Evolutionary conservation across 1,284 basidiomycete genomes (phyloP).

Genomic region (Moniliella sp.): DNA sequence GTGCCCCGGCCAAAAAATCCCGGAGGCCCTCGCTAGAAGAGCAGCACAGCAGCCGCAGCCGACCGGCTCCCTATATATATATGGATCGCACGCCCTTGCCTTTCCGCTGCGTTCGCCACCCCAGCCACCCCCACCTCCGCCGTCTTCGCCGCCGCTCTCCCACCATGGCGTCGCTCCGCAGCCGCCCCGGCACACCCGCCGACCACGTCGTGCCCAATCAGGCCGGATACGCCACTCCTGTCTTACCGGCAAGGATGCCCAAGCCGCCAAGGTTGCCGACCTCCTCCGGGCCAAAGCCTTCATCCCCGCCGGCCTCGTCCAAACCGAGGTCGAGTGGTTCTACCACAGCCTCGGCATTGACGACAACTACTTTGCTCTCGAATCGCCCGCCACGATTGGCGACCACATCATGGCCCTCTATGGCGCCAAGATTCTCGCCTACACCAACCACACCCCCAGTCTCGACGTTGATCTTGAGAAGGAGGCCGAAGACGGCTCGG

Average conservation of each 20-base stretch:
- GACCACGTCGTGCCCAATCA: too few species aligned
- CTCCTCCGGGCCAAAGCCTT: constrained; percentile 51
- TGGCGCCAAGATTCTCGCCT: constrained; percentile 79
- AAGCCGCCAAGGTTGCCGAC: constrained; percentile 36
- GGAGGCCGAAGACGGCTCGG: constrained; percentile 53
- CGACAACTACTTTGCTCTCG: constrained; percentile 49
- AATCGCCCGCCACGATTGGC: constrained; percentile 27
- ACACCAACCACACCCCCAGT: constrained; percentile 59
- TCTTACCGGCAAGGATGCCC: constrained; percentile 36
- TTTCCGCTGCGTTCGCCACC: too few species aligned
- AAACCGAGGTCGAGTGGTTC: constrained; percentile 85
- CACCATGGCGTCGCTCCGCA: too few species aligned
- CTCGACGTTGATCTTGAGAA: constrained; percentile 93
- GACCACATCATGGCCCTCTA: constrained; percentile 49
- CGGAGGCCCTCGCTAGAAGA: too few species aligned
- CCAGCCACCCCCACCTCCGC: too few species aligned
- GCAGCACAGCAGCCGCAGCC: too few species aligned
- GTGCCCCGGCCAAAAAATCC: too few species aligned
- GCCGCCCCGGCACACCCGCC: too few species aligned
- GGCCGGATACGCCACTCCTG: constrained; percentile 30
- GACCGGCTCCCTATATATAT: too few species aligned
- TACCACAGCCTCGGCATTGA: constrained; percentile 62
- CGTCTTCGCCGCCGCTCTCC: too few species aligned
- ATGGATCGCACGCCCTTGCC: too few species aligned
- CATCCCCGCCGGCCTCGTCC: constrained; percentile 66